Percentiles rank a stretch among this genome's conserved stretches.
These are phyloP conservation scores for Paraglomus brasilianum DNA, from an alignment of 192 early-diverging fungal genomes.

Conservation along the genomic window DNA sequence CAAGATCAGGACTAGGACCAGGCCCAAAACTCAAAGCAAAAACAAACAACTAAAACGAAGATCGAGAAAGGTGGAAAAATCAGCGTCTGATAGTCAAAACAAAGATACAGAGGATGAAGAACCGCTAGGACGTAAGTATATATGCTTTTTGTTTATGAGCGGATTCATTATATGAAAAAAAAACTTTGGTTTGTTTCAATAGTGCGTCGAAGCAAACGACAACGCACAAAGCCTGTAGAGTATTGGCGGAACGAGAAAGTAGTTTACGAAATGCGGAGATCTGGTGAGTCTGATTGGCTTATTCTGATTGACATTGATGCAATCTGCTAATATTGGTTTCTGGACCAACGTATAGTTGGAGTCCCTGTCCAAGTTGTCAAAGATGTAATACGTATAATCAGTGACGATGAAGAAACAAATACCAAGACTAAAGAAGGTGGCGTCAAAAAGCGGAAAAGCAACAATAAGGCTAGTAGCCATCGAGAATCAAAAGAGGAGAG, in stretches of 20 bases:
- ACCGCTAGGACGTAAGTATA: neutral
- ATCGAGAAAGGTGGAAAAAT: too few relatives aligned
- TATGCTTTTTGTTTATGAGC: conserved; percentile 2
- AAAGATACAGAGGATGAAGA: neutral
- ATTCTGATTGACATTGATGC: too few relatives aligned
- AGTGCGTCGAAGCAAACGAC: conserved; percentile 20
- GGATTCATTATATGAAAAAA: neutral
- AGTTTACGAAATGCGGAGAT: neutral
- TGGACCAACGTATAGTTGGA: neutral
- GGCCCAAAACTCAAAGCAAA: too few relatives aligned
- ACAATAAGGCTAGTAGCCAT: too few relatives aligned
- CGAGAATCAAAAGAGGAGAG: neutral
- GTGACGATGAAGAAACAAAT: neutral
- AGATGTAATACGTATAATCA: neutral
- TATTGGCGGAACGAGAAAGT: conserved; percentile 26
- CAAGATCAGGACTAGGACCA: too few relatives aligned
- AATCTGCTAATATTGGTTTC: too few relatives aligned
- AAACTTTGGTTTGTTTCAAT: neutral
- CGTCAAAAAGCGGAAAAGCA: too few relatives aligned
- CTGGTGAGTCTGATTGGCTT: neutral
- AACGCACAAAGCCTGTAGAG: conserved; percentile 6
- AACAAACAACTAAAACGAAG: too few relatives aligned
- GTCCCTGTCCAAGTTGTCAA: neutral
- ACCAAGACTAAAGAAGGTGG: too few relatives aligned
- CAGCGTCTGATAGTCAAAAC: neutral